Conservation (phyloP, 1,139 yeast genomes). For the Suhomyces bolitotheri region DNA sequence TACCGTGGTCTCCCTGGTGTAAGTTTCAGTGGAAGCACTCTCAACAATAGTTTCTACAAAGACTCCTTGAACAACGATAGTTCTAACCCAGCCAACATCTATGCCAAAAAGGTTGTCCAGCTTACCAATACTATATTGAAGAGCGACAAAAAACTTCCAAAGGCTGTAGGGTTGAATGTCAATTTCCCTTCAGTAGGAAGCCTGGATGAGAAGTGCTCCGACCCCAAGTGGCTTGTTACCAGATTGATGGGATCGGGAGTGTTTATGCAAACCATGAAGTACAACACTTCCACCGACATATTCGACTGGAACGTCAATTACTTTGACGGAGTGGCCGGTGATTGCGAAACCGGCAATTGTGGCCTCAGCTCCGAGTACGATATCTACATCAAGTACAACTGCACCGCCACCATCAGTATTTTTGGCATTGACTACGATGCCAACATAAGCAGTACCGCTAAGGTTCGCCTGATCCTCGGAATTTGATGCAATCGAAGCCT, state of each 20-base stretch:
- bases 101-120: conserved; percentile 38
- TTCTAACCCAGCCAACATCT: conserved; percentile 39
- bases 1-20: conserved; percentile 46
- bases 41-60: conserved; percentile 44
- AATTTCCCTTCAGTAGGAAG: conserved; percentile 47
- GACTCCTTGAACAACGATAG: conserved; percentile 35
- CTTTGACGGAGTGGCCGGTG: conserved; percentile 19
- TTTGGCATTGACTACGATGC: conserved; percentile 45
- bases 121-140: conserved; percentile 37
- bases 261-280: conserved; percentile 26
- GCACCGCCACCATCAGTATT: conserved; percentile 36
- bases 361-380: conserved; percentile 33
- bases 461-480: conserved; percentile 18
- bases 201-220: conserved; percentile 30
- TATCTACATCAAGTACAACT: conserved; percentile 21
- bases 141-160: conserved; percentile 32
- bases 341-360: conserved; percentile 36
- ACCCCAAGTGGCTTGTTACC: conserved; percentile 39
- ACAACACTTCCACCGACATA: conserved; percentile 24
- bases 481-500: too few relatives aligned
- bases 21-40: conserved; percentile 39
- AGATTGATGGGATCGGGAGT: conserved; percentile 41
- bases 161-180: conserved; percentile 45
- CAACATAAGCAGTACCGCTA: conserved; percentile 24
- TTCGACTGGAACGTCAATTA: conserved; percentile 27